Evolutionary conservation across 2,329 filamentous ascomycete species (phyloP).

Genomic region (Blastomyces percursus): DNA sequence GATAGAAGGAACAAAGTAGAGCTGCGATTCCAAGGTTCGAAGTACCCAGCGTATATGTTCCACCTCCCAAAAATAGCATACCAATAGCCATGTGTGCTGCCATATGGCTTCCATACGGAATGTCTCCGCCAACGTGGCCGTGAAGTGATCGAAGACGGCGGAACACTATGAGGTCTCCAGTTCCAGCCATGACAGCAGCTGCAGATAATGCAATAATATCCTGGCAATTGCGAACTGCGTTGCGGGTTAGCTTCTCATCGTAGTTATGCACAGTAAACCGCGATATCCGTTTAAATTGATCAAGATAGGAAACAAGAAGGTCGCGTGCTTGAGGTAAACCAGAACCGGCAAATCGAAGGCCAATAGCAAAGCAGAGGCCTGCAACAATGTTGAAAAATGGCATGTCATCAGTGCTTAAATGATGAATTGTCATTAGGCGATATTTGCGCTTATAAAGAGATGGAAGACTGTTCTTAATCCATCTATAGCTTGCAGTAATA

Average conservation of each 20-base stretch:
- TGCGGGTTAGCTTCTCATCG: constrained; percentile 71
- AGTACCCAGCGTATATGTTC: constrained; percentile 82
- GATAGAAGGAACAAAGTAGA: constrained; percentile 85
- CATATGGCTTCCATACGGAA: constrained; percentile 85
- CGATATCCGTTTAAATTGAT: constrained; percentile 72
- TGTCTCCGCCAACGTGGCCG: constrained; percentile 70
- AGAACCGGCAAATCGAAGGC: constrained; percentile 63
- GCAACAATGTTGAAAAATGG: constrained; percentile 88
- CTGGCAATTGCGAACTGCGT: constrained; percentile 81
- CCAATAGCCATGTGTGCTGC: constrained; percentile 88
- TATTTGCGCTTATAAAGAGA: constrained; percentile 53
- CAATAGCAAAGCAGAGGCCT: constrained; percentile 68
- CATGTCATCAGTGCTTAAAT: constrained; percentile 69
- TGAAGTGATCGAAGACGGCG: constrained; percentile 79
- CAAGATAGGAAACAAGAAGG: constrained; percentile 70
- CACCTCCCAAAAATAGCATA: constrained; percentile 80
- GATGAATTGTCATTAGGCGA: constrained; percentile 48
- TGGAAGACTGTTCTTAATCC: constrained; percentile 68
- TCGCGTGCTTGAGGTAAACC: constrained; percentile 62
- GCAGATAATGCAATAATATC: constrained; percentile 73
- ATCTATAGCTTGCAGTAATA: constrained; percentile 61
- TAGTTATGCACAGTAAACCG: constrained; percentile 55
- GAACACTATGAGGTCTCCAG: constrained; percentile 76
- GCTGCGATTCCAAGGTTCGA: constrained; percentile 78
- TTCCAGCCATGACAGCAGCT: constrained; percentile 90